Conservation (phyloP, 2,329 filamentous ascomycete genomes). For the Microsporum canis region DNA sequence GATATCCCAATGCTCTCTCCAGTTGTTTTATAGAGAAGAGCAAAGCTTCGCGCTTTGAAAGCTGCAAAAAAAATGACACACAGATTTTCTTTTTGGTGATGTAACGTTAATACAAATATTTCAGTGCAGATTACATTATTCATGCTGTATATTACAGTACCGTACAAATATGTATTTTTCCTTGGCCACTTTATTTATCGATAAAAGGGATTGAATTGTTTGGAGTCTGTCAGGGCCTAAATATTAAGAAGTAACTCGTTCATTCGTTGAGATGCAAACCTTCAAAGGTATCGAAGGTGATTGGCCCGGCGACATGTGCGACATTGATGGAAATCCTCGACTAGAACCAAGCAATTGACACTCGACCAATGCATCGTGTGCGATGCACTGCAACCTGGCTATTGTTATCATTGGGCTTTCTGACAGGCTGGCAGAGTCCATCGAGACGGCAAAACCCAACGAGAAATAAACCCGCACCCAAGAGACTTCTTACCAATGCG, state of each 20-base stretch:
- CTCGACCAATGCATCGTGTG: not conserved
- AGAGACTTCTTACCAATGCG: not conserved
- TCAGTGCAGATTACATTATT: not conserved
- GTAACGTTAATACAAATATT: not conserved
- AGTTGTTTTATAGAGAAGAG: not conserved
- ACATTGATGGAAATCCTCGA: not conserved
- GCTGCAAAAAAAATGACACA: not conserved
- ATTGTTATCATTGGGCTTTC: not conserved
- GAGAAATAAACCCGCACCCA: not conserved
- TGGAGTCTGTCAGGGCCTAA: not conserved
- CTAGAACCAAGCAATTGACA: not conserved
- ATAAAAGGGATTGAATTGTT: not conserved
- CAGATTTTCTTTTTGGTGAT: not conserved
- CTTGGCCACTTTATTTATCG: not conserved
- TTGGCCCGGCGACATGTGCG: not conserved
- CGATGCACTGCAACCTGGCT: not conserved
- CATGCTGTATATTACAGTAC: not conserved
- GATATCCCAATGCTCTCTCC: not conserved
- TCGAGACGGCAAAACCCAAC: not conserved
- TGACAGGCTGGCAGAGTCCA: not conserved
- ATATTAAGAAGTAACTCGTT: not conserved
- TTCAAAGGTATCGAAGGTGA: not conserved
- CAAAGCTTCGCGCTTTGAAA: constrained; percentile 1
- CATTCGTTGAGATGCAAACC: not conserved
- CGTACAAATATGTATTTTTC: not conserved